Evolutionary conservation across 164 flowering plant species (phyloP).

Genomic region (Vitis cinerea): DNA sequence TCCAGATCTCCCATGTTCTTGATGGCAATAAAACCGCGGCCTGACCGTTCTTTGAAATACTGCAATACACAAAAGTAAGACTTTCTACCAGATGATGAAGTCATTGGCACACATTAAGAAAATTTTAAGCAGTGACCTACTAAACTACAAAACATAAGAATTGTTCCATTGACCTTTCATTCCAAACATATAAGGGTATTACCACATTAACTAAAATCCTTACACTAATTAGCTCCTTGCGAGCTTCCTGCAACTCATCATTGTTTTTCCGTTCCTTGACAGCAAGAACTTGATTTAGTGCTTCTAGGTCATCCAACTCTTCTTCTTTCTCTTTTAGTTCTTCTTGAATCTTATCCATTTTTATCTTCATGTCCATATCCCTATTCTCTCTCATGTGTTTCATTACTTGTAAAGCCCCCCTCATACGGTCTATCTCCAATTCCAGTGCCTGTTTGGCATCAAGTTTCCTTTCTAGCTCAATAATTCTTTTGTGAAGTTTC

Average conservation of each 20-base stretch:
- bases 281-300: conserved; percentile 44
- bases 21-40: conserved; percentile 25
- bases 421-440: conserved; percentile 66
- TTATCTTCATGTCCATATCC: conserved; percentile 36
- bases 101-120: too few relatives aligned
- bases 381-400: conserved; percentile 56
- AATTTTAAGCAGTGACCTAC: too few relatives aligned
- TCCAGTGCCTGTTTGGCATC: conserved; percentile 77
- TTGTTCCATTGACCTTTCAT: too few relatives aligned
- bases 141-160: neutral
- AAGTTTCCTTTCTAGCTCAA: conserved; percentile 55
- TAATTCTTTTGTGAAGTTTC: conserved; percentile 40
- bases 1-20: conserved; percentile 62
- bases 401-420: conserved; percentile 65
- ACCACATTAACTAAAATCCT: conserved; percentile 2
- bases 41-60: conserved; percentile 15
- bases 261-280: conserved; percentile 53
- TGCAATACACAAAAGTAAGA: neutral
- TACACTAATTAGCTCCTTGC: conserved; percentile 55
- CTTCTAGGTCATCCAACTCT: conserved; percentile 40
- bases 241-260: conserved; percentile 72
- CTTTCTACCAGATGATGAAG: neutral
- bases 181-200: too few relatives aligned
- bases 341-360: conserved; percentile 33
- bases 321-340: conserved; percentile 58